Percentiles rank a stretch among this genome's conserved stretches.
Conservation (phyloP, 169 alveolate species). For the Plasmodium falciparum region DNA sequence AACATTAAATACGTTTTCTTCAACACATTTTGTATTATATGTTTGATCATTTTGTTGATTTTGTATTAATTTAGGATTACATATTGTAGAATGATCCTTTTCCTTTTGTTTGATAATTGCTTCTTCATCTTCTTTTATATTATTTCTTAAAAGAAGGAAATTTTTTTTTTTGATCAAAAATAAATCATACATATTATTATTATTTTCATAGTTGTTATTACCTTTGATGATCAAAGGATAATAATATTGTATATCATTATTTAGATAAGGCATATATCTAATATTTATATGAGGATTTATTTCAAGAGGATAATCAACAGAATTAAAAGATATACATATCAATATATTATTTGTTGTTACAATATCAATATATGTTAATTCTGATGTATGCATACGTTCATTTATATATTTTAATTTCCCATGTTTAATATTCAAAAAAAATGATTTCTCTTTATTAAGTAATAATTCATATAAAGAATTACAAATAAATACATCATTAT, state of each 20-base stretch:
- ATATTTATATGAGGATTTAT: conserved; percentile 1
- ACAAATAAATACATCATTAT: no score
- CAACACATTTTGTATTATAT: no score
- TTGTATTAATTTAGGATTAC: no score
- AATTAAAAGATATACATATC: conserved; percentile 23
- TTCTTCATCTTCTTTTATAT: background rate
- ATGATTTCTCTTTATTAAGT: background rate
- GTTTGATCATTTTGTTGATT: no score
- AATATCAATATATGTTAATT: conserved; percentile 11
- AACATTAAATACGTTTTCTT: no score
- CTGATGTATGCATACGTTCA: conserved; percentile 17
- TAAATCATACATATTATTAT: conserved; percentile 15
- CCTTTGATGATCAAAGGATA: conserved; percentile 14
- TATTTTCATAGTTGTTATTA: background rate
- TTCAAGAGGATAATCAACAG: conserved; percentile 3
- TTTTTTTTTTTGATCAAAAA: conserved; percentile 15
- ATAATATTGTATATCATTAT: background rate
- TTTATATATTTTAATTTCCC: conserved; percentile 18
- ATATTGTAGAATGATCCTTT: background rate
- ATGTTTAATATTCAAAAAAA: conserved; percentile 5
- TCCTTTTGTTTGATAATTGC: background rate
- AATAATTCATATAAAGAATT: no score
- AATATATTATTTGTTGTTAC: conserved; percentile 14
- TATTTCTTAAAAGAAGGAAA: background rate
- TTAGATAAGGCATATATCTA: background rate